These are phyloP conservation scores for Pseudoscleropodium purum DNA, from an alignment of 225 moss, liverwort and hornwort genomes.

Conservation along the genomic window DNA sequence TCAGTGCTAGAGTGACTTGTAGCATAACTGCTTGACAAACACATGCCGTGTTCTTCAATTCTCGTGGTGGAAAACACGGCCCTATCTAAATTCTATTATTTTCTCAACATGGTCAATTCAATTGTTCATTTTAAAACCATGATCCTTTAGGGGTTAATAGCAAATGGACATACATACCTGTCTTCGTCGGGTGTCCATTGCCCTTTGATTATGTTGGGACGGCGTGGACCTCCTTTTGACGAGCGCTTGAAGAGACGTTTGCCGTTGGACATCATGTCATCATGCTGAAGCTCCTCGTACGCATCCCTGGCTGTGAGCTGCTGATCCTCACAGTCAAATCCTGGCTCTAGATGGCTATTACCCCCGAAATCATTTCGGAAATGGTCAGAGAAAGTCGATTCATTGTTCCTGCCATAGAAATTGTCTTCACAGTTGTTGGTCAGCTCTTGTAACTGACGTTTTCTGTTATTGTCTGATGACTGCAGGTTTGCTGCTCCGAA, in stretches of 20 bases:
- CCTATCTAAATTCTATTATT: not conserved
- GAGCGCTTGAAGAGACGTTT: slow-evolving; percentile 78
- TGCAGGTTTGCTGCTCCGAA: slow-evolving; percentile 46
- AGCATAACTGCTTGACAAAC: not conserved
- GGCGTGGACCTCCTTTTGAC: slow-evolving; percentile 84
- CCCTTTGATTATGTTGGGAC: slow-evolving; percentile 93
- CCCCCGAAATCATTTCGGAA: not conserved
- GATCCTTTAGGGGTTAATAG: not conserved
- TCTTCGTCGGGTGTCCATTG: slow-evolving; percentile 96
- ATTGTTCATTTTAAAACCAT: not conserved
- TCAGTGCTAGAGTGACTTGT: not conserved
- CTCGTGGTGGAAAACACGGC: not conserved
- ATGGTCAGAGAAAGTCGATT: not conserved
- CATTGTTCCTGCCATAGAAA: not conserved
- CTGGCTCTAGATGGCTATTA: not conserved
- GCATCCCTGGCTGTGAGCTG: slow-evolving; percentile 48
- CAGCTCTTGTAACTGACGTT: not conserved
- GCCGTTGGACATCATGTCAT: slow-evolving; percentile 6
- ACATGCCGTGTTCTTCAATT: not conserved
- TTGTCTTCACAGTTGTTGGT: not conserved
- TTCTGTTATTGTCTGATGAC: slow-evolving; percentile 42
- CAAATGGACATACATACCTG: slow-evolving; percentile 30
- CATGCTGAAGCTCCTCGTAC: slow-evolving; percentile 46
- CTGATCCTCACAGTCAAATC: slow-evolving; percentile 4
- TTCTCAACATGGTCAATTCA: not conserved